Evolutionary conservation across 1,284 basidiomycete genomes (phyloP).

Genomic region (Mycena sp.): DNA sequence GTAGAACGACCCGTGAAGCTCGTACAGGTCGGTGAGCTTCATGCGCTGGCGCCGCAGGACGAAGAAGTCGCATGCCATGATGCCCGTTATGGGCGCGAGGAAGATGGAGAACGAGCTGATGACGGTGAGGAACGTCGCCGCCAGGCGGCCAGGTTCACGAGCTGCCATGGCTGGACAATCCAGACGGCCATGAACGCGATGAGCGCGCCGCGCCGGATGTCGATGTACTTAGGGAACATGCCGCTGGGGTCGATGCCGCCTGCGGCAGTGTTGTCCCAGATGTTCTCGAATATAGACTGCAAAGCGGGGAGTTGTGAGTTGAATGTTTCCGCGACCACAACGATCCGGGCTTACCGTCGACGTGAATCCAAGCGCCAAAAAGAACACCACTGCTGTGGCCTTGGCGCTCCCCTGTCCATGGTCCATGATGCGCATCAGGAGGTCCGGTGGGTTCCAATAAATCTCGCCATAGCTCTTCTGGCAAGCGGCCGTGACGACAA

Average conservation of each 20-base stretch:
- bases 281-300: conserved; percentile 29
- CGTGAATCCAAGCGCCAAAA: conserved; percentile 30
- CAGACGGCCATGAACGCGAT: conserved; percentile 32
- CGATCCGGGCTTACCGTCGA: conserved; percentile 14
- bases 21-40: conserved; percentile 17
- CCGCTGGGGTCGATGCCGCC: no score
- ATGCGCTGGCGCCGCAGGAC: conserved; percentile 11
- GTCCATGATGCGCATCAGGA: conserved; percentile 33
- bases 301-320: background rate
- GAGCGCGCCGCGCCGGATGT: conserved; percentile 35
- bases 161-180: conserved; percentile 34
- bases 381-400: conserved; percentile 30
- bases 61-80: conserved; percentile 29
- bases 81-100: conserved; percentile 30
- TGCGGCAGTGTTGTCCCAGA: conserved; percentile 32
- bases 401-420: conserved; percentile 25
- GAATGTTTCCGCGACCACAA: no score
- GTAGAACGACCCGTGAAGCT: conserved; percentile 23
- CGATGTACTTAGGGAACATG: conserved; percentile 34
- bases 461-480: conserved; percentile 31
- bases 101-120: conserved; percentile 34
- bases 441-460: conserved; percentile 34
- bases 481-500: conserved; percentile 29
- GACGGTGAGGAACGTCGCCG: conserved; percentile 33
- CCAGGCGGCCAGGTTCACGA: conserved; percentile 30